Percentiles rank a stretch among this genome's conserved stretches.
These are phyloP conservation scores for Chlamydomonas urium DNA, from an alignment of 139 green algal species.

Conservation along the genomic window DNA sequence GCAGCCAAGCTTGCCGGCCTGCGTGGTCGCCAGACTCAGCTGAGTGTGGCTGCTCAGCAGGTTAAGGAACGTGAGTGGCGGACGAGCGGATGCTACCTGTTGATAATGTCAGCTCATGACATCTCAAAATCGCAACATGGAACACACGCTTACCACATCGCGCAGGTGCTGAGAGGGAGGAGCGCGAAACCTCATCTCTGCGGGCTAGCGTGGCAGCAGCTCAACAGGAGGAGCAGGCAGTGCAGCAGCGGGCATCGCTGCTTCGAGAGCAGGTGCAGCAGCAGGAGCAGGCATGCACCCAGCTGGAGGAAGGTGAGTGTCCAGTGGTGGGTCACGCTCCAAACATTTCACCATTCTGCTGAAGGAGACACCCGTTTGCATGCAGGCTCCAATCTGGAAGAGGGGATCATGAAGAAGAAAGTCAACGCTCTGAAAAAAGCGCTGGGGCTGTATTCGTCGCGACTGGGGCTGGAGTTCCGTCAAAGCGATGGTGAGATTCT, in stretches of 20 bases:
- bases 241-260: not conserved
- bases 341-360: too few species aligned
- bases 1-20: not conserved
- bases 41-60: not conserved
- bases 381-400: slow-evolving; percentile 10
- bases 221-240: not conserved
- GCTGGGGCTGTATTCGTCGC: slow-evolving; percentile 12
- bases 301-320: not conserved
- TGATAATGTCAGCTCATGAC: too few species aligned
- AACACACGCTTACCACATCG: too few species aligned
- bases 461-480: slow-evolving; percentile 22
- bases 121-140: too few species aligned
- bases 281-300: not conserved
- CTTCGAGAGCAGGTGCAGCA: not conserved
- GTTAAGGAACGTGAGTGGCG: slow-evolving; percentile 4
- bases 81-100: too few species aligned
- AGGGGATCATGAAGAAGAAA: slow-evolving; percentile 4
- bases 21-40: not conserved
- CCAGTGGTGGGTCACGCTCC: not conserved
- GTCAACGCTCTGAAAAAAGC: slow-evolving; percentile 13
- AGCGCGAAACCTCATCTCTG: not conserved
- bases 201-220: not conserved
- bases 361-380: too few species aligned
- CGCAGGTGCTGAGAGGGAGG: slow-evolving; percentile 11
- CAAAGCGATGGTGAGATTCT: slow-evolving; percentile 11